Evolutionary conservation across 1,284 basidiomycete species (phyloP), one percentile per base, ranked within the genome.

Genomic region (Calocybe gambosa): DNA sequence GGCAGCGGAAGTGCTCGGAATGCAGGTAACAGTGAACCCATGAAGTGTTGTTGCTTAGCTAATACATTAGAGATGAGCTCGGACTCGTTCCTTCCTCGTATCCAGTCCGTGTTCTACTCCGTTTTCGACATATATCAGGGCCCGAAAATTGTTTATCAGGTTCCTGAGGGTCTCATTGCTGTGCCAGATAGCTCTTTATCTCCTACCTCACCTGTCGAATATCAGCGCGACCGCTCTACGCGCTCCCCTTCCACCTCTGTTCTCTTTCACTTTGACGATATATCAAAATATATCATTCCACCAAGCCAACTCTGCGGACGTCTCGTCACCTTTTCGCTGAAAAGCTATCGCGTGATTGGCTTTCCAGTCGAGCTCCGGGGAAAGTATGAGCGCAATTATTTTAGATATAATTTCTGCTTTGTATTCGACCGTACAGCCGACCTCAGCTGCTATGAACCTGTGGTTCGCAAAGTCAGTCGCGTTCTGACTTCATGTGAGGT

Each of bases 371-470:
- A 87, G 51, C 72, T 96, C 57, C 62, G 74, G 61, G 71, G 78
- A 33, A 64, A 79, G 51, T 96, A 96, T 59, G 74, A 82, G 51
- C 75, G 92, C 31, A 87, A 93, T 60, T 89, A 89, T 66, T 96
- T 98, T 65, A 80, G 89, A 58, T 99, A 93, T 71, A 99, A 98
- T 61, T 68, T 98, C 28, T 96, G 92, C 63, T 96, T 98, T 64
- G 95, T 98, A 4, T 99, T 99, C 62, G 90, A 95, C 41, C 79
- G 84, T 31, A 76, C 77, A 19, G 90, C 93, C 1, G 93, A 95
- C 59, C 69, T 97, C 35, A 89, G 89, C 57, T 93, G 92, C 46
- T 99, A 96, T 65, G 95, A 99, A 58, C 92, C 94, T 0, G 81
- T 99, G 43, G 93, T 98, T 9, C 79, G 95, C 39, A 99, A 99